phyloP scores from a whole-genome alignment of 1,139 yeast genomes.

The Protomyces lactucae-debilis region DNA sequence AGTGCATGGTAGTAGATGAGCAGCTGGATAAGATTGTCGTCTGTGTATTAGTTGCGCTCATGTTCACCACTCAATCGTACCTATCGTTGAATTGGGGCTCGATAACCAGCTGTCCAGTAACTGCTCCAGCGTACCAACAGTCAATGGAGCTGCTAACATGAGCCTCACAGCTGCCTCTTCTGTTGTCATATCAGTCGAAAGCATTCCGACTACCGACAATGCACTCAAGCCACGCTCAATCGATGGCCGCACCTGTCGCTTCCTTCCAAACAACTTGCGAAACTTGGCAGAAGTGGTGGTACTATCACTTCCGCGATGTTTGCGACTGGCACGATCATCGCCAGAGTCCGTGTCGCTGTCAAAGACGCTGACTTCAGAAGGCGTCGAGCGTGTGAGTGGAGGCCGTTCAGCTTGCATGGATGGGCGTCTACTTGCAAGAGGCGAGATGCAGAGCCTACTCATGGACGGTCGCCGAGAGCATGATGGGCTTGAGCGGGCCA shows the following conservation, averaged over 20 bases:
- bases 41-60: neutral
- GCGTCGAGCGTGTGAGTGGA: neutral
- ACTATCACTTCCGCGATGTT: neutral
- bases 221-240: neutral
- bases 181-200: too few relatives aligned
- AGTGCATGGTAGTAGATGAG: neutral
- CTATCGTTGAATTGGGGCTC: neutral
- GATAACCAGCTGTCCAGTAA: neutral
- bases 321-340: neutral
- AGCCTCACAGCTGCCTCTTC: too few relatives aligned
- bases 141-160: neutral
- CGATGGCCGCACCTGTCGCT: neutral
- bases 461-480: neutral
- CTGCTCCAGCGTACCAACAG: neutral
- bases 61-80: too few relatives aligned
- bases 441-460: neutral
- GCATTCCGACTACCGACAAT: too few relatives aligned
- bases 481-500: neutral
- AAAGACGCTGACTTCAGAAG: neutral
- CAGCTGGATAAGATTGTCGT: neutral
- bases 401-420: neutral
- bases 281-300: neutral
- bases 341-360: neutral
- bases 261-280: neutral
- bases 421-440: neutral